Evolutionary conservation across 495 filamentous ascomycete genomes (phyloP).

Genomic region (Friedmanniomyces simplex): DNA sequence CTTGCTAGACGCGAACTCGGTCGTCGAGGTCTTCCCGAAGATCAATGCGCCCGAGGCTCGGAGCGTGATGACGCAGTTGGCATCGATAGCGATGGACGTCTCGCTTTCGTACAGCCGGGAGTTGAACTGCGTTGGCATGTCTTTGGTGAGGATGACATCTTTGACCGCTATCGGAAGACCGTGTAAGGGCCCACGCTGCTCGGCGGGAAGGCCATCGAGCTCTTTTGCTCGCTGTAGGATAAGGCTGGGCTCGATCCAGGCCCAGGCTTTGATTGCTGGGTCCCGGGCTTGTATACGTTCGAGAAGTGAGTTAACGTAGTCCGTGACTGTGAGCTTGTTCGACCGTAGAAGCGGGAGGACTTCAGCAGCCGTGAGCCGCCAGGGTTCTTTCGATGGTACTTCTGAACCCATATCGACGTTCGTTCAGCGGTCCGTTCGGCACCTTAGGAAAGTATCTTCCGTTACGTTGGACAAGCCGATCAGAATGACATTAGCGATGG

Average conservation of each 20-base stretch:
- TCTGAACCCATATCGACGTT: not conserved
- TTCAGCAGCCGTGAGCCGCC: constrained; percentile 3
- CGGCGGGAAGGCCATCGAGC: constrained; percentile 38
- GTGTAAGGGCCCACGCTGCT: constrained; percentile 42
- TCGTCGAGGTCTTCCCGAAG: constrained; percentile 42
- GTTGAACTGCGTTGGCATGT: constrained; percentile 43
- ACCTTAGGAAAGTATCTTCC: too few relatives aligned
- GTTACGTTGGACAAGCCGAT: too few relatives aligned
- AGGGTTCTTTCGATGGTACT: not conserved
- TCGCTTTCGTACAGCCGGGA: constrained; percentile 38
- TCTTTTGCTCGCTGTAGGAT: constrained; percentile 41
- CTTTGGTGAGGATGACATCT: constrained; percentile 49
- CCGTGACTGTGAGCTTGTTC: constrained; percentile 7
- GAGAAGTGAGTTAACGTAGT: constrained; percentile 45
- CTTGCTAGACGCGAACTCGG: constrained; percentile 40
- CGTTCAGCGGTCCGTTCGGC: too few relatives aligned
- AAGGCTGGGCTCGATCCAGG: constrained; percentile 35
- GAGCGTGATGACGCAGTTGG: constrained; percentile 35
- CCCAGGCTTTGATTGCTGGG: constrained; percentile 43
- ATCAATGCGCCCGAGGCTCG: constrained; percentile 41
- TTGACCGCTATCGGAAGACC: constrained; percentile 47
- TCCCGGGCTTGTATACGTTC: constrained; percentile 40
- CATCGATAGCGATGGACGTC: constrained; percentile 31
- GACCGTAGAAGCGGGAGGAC: not conserved
- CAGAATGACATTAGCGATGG: too few relatives aligned